Percentiles rank a stretch among this genome's conserved stretches.
These are phyloP conservation scores for Aspergillus tanneri DNA, from an alignment of 2,329 filamentous ascomycete genomes.

Conservation along the genomic window DNA sequence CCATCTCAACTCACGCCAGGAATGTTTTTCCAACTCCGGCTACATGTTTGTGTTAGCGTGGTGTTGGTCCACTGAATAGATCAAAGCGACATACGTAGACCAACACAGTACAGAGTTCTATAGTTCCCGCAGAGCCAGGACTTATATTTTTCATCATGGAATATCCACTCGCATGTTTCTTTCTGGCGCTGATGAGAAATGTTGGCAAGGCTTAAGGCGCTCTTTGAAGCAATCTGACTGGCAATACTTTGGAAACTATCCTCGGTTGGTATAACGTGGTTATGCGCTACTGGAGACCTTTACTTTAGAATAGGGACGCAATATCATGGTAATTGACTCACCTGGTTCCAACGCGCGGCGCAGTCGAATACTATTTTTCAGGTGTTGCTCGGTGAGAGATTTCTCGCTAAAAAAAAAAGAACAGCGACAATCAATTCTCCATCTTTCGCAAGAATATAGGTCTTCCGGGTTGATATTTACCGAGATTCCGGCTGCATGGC, in stretches of 20 bases:
- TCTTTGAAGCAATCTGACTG: constrained; percentile 22
- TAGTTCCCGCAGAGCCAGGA: constrained; percentile 28
- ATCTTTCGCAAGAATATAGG: too few relatives aligned
- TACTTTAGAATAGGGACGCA: too few relatives aligned
- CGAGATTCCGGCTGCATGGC: constrained; percentile 28
- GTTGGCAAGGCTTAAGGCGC: constrained; percentile 30
- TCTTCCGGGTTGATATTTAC: constrained; percentile 12
- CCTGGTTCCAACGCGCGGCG: constrained; percentile 19
- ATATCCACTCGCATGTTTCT: constrained; percentile 30
- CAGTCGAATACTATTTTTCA: constrained; percentile 13
- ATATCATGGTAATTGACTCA: too few relatives aligned
- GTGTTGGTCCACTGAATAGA: not conserved
- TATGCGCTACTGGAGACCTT: too few relatives aligned
- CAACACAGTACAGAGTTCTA: constrained; percentile 30
- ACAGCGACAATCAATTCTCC: too few relatives aligned
- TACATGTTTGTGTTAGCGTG: constrained; percentile 5
- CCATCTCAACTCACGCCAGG: constrained; percentile 2
- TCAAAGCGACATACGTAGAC: constrained; percentile 23
- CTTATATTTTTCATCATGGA: constrained; percentile 24
- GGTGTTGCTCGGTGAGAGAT: too few relatives aligned
- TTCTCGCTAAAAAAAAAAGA: not conserved
- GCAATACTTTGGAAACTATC: too few relatives aligned
- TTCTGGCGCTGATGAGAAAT: constrained; percentile 29
- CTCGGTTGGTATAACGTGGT: too few relatives aligned
- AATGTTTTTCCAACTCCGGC: constrained; percentile 28